Evolutionary conservation across 1,284 basidiomycete genomes (phyloP).

Genomic region (Cutaneotrichosporon spelunceum): DNA sequence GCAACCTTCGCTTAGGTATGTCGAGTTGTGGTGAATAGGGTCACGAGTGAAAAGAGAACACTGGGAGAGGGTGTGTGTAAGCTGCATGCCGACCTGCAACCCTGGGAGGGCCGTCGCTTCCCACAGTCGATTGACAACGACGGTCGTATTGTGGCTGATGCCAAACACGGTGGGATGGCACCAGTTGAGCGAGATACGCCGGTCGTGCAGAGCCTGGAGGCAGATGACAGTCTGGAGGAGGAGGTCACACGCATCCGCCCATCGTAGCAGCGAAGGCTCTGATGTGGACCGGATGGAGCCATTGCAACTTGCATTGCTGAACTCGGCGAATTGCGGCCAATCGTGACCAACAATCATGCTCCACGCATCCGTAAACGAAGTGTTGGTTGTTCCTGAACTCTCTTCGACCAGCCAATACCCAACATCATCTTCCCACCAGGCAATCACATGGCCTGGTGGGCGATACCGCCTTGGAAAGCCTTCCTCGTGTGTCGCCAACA

Average conservation of each 20-base stretch:
- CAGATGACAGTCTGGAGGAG: slow-evolving; percentile 29
- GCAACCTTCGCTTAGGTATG: slow-evolving; percentile 28
- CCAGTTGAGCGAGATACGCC: slow-evolving; percentile 31
- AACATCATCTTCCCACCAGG: slow-evolving; percentile 40
- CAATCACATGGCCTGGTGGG: slow-evolving; percentile 19
- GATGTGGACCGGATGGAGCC: neutral
- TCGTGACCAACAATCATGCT: slow-evolving; percentile 15
- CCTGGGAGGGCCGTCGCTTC: slow-evolving; percentile 25
- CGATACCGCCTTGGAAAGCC: slow-evolving; percentile 15
- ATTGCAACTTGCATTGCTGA: neutral
- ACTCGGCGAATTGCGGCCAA: slow-evolving; percentile 5
- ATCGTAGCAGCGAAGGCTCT: slow-evolving; percentile 5
- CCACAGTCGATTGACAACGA: slow-evolving; percentile 20
- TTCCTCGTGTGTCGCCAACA: neutral
- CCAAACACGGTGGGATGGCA: slow-evolving; percentile 34
- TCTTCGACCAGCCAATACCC: slow-evolving; percentile 34
- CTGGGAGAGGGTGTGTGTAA: slow-evolving; percentile 15
- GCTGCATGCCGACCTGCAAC: slow-evolving; percentile 13
- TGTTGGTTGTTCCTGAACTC: neutral
- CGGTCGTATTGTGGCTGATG: slow-evolving; percentile 13
- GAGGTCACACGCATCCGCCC: slow-evolving; percentile 28
- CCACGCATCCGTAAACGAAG: slow-evolving; percentile 23
- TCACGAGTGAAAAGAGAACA: slow-evolving; percentile 27
- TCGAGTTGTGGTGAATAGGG: slow-evolving; percentile 20
- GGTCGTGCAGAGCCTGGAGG: slow-evolving; percentile 31